Evolutionary conservation across 2,329 filamentous ascomycete genomes (phyloP), one percentile per base, ranked within the genome.

Genomic region (Knufia petricola): DNA sequence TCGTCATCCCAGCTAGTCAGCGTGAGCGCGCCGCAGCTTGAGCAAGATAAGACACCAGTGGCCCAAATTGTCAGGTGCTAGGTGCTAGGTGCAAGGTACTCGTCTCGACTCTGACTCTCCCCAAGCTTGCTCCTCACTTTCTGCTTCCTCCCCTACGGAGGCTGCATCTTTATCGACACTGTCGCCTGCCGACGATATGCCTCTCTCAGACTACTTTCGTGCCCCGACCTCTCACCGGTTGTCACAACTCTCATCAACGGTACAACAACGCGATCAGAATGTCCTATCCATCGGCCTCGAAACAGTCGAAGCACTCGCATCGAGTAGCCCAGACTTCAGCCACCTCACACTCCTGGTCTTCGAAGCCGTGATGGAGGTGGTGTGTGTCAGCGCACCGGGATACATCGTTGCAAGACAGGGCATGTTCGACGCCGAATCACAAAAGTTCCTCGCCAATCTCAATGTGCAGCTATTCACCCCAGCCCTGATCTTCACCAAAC

Each of bases 401-500:
- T 98, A 95, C 68, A 84, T 98, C 55, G 81, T 95, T 47, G 92
- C 92, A 10, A 76, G 85, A 32, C 76, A 87, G 59, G 92, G 92
- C 64, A 85, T 95, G 70, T 96, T 98, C 67, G 87, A 94, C 67
- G 87, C 87, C 55, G 88, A 95, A 45, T 86, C 89, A 65, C 92
- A 98, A 66, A 96, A 95, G 68, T 94, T 98, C 63, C 75, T 95
- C 44, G 90, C 92, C 47, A 95, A 98, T 63, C 75, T 98, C 58
- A 98, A 98, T 66, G 88, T 95, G 51, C 86, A 85, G 71, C 76
- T 98, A 36, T 98, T 98, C 68, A 98, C 92, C 24, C 92, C 92
- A 56, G 96, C 92, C 66, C 80, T 98, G 55, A 94, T 98, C 66
- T 98, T 96, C 67, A 95, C 87, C 13, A 98, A 98, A 68, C 78